These are phyloP conservation scores for Phytophthora pisi DNA, from an alignment of 352 stramenopile species.

Conservation along the genomic window DNA sequence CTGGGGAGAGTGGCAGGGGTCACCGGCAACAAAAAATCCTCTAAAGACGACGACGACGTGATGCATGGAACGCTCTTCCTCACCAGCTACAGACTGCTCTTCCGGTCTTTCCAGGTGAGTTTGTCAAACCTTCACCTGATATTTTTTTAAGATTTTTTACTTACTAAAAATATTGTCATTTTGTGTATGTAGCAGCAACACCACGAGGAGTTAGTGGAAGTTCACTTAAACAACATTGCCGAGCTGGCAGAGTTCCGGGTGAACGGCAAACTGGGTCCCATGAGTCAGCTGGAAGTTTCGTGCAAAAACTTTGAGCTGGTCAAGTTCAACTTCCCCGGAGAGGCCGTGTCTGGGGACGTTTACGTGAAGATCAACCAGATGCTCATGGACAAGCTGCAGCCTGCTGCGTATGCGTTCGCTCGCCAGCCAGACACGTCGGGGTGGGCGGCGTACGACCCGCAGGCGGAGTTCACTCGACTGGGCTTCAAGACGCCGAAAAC, in stretches of 20 bases:
- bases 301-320: constrained; percentile 90
- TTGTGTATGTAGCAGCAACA: constrained; percentile 28
- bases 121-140: background rate
- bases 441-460: constrained; percentile 62
- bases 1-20: constrained; percentile 38
- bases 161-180: constrained; percentile 7
- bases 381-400: constrained; percentile 52
- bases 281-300: constrained; percentile 80
- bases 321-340: constrained; percentile 76
- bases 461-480: constrained; percentile 65
- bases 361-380: constrained; percentile 75
- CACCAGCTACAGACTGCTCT: constrained; percentile 74
- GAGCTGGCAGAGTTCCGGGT: constrained; percentile 70
- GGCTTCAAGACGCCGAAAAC: constrained; percentile 54
- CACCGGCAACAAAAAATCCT: constrained; percentile 24
- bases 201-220: constrained; percentile 59
- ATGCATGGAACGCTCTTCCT: constrained; percentile 78
- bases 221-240: constrained; percentile 77
- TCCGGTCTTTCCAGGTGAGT: constrained; percentile 73
- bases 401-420: constrained; percentile 57
- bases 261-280: constrained; percentile 44
- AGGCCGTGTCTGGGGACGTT: constrained; percentile 64
- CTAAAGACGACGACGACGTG: constrained; percentile 23
- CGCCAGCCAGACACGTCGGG: constrained; percentile 47
- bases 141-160: background rate